Conservation (phyloP, 208 protist genomes). For the Acanthamoeba castellanii region DNA sequence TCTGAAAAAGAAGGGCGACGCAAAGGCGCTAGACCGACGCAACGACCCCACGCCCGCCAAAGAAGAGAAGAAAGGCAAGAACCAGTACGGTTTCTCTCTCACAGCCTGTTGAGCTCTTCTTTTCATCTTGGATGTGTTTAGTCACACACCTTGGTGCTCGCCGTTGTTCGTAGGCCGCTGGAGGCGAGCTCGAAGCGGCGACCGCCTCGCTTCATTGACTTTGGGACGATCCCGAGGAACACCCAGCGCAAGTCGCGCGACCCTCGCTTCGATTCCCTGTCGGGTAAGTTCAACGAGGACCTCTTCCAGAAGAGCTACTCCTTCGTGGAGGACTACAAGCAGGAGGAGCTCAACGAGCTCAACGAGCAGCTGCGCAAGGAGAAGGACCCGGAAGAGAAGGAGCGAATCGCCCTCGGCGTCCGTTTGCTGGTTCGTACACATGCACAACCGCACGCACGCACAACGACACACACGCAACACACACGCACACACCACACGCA, state of each 20-base stretch:
- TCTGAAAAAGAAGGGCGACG: not conserved
- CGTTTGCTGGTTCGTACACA: not conserved
- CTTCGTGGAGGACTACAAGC: slow-evolving; percentile 37
- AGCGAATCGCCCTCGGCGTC: not conserved
- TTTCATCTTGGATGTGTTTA: not conserved
- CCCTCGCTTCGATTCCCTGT: slow-evolving; percentile 20
- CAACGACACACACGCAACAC: too few relatives aligned
- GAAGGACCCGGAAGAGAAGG: not conserved
- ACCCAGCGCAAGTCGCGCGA: not conserved
- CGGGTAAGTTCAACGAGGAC: slow-evolving; percentile 58
- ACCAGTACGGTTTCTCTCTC: not conserved
- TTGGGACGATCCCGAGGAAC: not conserved
- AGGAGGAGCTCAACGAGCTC: not conserved
- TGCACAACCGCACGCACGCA: not conserved
- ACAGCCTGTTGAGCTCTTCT: not conserved
- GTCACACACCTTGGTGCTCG: too few relatives aligned
- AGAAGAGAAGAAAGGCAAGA: slow-evolving; percentile 2
- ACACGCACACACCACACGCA: not conserved
- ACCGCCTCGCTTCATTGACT: not conserved
- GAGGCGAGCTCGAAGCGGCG: slow-evolving; percentile 49
- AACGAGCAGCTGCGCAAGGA: slow-evolving; percentile 17
- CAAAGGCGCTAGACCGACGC: not conserved
- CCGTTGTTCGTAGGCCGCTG: not conserved
- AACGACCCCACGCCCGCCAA: not conserved
- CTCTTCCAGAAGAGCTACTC: slow-evolving; percentile 38